phyloP scores from a whole-genome alignment of 2,329 filamentous ascomycete species.

The Aspergillus sp. region DNA sequence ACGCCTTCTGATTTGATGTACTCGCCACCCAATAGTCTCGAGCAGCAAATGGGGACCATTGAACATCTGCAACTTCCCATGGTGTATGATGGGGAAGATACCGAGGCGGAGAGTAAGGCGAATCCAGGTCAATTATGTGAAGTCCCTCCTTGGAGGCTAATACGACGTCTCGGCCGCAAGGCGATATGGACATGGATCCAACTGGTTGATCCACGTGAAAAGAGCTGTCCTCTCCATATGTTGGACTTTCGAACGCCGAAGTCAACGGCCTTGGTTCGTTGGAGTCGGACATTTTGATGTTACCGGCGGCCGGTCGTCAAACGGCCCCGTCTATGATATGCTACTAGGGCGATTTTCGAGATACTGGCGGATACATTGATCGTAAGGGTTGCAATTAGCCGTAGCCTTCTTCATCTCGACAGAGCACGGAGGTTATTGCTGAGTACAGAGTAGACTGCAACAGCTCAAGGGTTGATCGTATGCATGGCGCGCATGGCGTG shows the following conservation, averaged over 20 bases:
- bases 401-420: conserved; percentile 19
- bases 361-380: conserved; percentile 13
- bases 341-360: conserved; percentile 11
- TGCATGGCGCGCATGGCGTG: conserved; percentile 16
- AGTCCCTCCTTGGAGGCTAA: conserved; percentile 87
- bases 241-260: conserved; percentile 77
- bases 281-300: conserved; percentile 32
- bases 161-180: conserved; percentile 85
- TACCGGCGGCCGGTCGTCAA: not conserved
- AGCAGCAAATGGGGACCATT: conserved; percentile 91
- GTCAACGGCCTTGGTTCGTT: conserved; percentile 40
- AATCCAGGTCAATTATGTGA: conserved; percentile 89
- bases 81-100: conserved; percentile 81
- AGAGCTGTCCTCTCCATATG: conserved; percentile 79
- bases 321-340: conserved; percentile 2
- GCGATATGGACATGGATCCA: conserved; percentile 89
- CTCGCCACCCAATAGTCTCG: conserved; percentile 92
- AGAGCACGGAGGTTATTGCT: not conserved
- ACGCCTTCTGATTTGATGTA: conserved; percentile 88
- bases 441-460: conserved; percentile 9
- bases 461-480: not conserved
- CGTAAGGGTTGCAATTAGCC: conserved; percentile 1
- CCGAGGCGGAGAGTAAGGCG: conserved; percentile 80
- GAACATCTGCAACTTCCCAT: conserved; percentile 95
- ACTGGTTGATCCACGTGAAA: conserved; percentile 79